These are phyloP conservation scores for Tricholoma hemisulphureum DNA, from an alignment of 768 basidiomycete genomes.

Conservation along the genomic window DNA sequence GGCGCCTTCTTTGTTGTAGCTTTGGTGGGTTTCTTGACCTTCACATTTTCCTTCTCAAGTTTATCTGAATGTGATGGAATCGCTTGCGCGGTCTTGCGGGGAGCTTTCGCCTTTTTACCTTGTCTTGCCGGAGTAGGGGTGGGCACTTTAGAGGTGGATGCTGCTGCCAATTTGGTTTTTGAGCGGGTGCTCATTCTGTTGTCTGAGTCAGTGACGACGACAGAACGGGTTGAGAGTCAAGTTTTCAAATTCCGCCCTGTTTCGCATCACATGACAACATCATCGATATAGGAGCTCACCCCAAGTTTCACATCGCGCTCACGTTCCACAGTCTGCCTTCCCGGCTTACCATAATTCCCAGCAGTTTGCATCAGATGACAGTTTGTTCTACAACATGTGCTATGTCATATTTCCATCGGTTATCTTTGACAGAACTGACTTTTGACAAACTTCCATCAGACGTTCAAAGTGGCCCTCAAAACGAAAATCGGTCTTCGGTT, in stretches of 20 bases:
- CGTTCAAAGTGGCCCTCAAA: no score
- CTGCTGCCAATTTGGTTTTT: conserved; percentile 36
- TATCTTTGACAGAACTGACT: not conserved
- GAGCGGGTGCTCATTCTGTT: conserved; percentile 45
- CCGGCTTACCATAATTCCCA: no score
- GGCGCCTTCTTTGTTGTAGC: conserved; percentile 6
- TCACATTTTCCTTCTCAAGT: conserved; percentile 26
- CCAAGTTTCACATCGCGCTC: no score
- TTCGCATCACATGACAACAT: conserved; percentile 9
- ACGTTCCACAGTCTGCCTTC: no score
- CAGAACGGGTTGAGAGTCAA: not conserved
- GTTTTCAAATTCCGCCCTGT: not conserved
- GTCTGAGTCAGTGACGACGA: conserved; percentile 1
- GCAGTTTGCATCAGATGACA: no score
- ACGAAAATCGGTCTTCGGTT: no score
- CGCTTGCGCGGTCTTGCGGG: conserved; percentile 9
- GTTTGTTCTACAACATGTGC: not conserved
- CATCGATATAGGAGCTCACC: no score
- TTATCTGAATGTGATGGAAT: conserved; percentile 12
- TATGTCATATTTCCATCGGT: not conserved
- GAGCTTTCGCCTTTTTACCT: conserved; percentile 11
- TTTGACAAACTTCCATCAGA: not conserved
- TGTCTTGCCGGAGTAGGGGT: conserved; percentile 9
- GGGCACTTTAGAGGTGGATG: conserved; percentile 16
- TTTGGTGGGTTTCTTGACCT: conserved; percentile 13